Conservation (phyloP, 163 green algal species). For the Scenedesmus sp. region DNA sequence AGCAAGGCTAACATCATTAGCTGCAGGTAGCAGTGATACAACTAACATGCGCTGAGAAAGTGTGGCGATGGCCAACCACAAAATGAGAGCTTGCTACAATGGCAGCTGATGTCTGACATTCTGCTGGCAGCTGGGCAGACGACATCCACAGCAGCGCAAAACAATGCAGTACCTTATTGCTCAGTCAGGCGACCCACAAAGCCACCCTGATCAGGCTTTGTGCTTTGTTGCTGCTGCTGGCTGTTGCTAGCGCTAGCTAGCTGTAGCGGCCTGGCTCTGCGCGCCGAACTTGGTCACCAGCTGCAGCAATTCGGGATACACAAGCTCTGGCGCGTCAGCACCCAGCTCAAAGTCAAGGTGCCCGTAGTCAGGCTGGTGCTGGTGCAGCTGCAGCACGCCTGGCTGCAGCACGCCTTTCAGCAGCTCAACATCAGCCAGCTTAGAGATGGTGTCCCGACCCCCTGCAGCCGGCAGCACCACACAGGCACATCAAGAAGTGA, state of each 20-base stretch:
- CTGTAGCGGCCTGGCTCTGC: background rate
- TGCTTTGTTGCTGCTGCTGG: background rate
- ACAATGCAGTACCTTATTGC: background rate
- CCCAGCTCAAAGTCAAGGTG: conserved; percentile 57
- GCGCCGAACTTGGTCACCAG: conserved; percentile 1
- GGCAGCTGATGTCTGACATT: background rate
- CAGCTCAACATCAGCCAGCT: conserved; percentile 45
- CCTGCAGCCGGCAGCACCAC: conserved; percentile 20
- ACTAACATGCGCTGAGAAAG: background rate
- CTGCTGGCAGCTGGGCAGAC: background rate
- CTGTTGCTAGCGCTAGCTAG: background rate
- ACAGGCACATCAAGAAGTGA: background rate
- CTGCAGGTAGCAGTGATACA: background rate
- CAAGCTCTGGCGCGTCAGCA: background rate
- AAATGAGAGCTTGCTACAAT: background rate
- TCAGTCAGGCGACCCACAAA: background rate
- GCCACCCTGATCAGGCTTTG: background rate
- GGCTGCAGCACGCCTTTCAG: conserved; percentile 41
- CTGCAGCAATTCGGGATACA: background rate
- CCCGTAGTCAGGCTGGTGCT: conserved; percentile 55
- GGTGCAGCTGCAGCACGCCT: conserved; percentile 44
- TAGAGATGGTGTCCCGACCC: conserved; percentile 51
- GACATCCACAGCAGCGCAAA: background rate
- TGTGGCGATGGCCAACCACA: background rate
- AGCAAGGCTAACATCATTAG: background rate